Evolutionary conservation across 2,329 filamentous ascomycete species (phyloP), one percentile per base, ranked within the genome.

Genomic region (Lachnellula cervina): DNA sequence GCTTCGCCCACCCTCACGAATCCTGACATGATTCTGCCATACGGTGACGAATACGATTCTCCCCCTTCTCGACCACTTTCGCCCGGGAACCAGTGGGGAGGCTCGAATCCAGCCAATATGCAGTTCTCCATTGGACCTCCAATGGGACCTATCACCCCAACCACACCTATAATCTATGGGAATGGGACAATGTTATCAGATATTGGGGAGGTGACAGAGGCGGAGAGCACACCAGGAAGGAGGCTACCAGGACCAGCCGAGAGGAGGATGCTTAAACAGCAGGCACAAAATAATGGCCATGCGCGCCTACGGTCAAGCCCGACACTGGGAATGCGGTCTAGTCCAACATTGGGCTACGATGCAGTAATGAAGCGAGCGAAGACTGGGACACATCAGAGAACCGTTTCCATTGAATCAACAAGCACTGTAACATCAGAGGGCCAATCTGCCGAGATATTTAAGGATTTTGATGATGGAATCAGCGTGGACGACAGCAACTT

Each of bases 21-120:
- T 71, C 90, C 91, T 51, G 92, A 96, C 71, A 92, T 96, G 90
- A 96, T 97, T 66, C 76, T 97, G 51, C 92, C 92, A 58, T 85
- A 88, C 69, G 84, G 44, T 16, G 50, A 51, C 67, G 82, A 84
- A 62, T 79, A 78, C 70, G 69, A 80, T 70, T 76, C 78, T 69
- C 74, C 78, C 68, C 73, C 81, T 70, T 74, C 79, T 56, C 73
- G 74, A 38, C 69, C 77, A 37, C 76, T 75, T 21, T 57, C 58
- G 25, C 73, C 74, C 62, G 71, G 71, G 66, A 64, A 70, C 61
- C 48, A 71, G 61, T 66, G 71, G 72, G 66, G 64, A 51, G 58
- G 59, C 50, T 55, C 56, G 19, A 61, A 48, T 51, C 57, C 46
- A 21, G 52, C 55, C 16, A 60, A 66, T 34, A 63, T 68, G 59